Evolutionary conservation across 768 basidiomycete species (phyloP).

Genomic region (Trametes meyenii): DNA sequence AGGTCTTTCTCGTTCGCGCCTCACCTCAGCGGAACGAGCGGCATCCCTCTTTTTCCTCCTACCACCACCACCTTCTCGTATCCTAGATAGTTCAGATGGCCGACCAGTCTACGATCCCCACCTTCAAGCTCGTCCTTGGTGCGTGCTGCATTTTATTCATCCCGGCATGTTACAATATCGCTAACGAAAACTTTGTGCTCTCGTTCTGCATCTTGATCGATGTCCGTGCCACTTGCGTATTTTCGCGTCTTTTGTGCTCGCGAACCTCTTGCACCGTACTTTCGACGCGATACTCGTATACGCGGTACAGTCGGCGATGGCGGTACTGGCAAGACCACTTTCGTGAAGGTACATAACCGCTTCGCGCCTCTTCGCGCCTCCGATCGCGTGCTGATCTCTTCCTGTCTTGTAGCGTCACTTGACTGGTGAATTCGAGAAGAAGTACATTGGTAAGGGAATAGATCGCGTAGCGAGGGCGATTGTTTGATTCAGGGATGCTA

Average conservation of each 20-base stretch:
- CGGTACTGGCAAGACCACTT: constrained; percentile 97
- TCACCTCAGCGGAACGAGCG: constrained; percentile 19
- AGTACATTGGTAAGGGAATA: constrained; percentile 86
- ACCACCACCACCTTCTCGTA: constrained; percentile 42
- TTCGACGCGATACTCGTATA: constrained; percentile 27
- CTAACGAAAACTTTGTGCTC: constrained; percentile 32
- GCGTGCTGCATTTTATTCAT: constrained; percentile 36
- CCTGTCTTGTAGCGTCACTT: constrained; percentile 75
- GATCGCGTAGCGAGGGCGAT: constrained; percentile 19
- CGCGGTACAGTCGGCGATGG: constrained; percentile 81
- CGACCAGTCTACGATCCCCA: constrained; percentile 57
- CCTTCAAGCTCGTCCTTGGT: constrained; percentile 99
- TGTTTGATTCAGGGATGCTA: constrained; percentile 1
- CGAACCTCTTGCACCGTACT: constrained; percentile 21
- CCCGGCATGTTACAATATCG: constrained; percentile 5
- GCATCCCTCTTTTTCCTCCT: constrained; percentile 27
- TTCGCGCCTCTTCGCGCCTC: constrained; percentile 26
- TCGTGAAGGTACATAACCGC: constrained; percentile 78
- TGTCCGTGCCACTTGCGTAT: constrained; percentile 33
- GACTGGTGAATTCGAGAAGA: constrained; percentile 99
- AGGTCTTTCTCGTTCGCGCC: constrained; percentile 26
- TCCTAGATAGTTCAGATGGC: constrained; percentile 46
- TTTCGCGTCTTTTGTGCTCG: constrained; percentile 24
- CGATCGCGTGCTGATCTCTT: constrained; percentile 63
- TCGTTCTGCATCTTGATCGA: constrained; percentile 55